phyloP scores from a whole-genome alignment of 1,284 basidiomycete species.

The Coniferiporia sulphurascens region DNA sequence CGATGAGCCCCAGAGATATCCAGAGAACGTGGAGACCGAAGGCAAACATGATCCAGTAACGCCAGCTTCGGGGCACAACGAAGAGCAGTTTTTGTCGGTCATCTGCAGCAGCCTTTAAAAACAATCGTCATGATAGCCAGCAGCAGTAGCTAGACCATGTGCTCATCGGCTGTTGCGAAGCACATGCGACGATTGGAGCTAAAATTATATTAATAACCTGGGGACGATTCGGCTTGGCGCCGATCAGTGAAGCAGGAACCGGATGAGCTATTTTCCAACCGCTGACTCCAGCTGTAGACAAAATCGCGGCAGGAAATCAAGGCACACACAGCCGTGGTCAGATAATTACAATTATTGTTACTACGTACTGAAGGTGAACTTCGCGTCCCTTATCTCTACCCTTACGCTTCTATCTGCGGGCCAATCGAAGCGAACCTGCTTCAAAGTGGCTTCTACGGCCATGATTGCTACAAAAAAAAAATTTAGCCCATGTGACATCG shows the following conservation, averaged over 20 bases:
- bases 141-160: too few species aligned
- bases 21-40: background rate
- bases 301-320: background rate
- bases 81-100: too few species aligned
- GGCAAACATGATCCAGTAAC: background rate
- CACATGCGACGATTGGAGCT: too few species aligned
- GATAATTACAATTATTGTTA: background rate
- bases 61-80: too few species aligned
- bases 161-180: too few species aligned
- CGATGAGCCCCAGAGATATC: background rate
- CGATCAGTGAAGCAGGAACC: background rate
- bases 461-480: conserved; percentile 48
- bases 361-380: conserved; percentile 78
- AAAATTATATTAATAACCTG: too few species aligned
- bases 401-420: conserved; percentile 74
- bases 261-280: too few species aligned
- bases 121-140: too few species aligned
- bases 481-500: background rate
- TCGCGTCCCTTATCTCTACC: conserved; percentile 75
- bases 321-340: background rate
- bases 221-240: too few species aligned
- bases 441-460: conserved; percentile 65
- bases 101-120: too few species aligned
- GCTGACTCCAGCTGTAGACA: background rate
- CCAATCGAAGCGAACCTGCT: conserved; percentile 81